These are phyloP conservation scores for Cyclostephanos tholiformis DNA, from an alignment of 108 stramenopile species.

Conservation along the genomic window DNA sequence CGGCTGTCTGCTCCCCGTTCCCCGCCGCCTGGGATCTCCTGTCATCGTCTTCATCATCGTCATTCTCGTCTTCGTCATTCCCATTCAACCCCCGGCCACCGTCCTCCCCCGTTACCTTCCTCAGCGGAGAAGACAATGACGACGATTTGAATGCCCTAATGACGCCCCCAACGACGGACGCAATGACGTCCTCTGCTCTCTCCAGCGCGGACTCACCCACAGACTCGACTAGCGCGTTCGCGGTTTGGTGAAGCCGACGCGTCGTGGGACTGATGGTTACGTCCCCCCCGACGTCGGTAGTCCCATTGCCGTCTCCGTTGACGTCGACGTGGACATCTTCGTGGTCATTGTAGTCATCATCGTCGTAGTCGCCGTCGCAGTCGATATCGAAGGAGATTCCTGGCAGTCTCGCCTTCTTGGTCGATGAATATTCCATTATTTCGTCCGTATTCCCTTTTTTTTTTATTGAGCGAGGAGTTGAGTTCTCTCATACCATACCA, in stretches of 20 bases:
- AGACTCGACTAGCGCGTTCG: background rate
- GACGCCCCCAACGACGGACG: background rate
- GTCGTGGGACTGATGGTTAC: slow-evolving; percentile 1
- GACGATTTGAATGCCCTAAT: background rate
- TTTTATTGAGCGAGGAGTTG: too few relatives aligned
- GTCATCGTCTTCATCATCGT: background rate
- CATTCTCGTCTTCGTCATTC: background rate
- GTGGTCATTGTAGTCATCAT: background rate
- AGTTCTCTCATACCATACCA: too few relatives aligned
- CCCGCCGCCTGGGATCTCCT: background rate
- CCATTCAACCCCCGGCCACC: background rate
- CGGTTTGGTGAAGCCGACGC: background rate
- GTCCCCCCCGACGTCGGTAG: background rate
- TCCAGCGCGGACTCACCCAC: background rate
- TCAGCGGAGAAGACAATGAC: background rate
- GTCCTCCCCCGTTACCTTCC: background rate
- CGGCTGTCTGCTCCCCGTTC: slow-evolving; percentile 11
- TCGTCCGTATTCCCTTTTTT: background rate
- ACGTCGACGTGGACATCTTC: background rate
- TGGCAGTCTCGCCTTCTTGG: background rate
- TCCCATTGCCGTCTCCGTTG: background rate
- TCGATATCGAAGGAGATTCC: slow-evolving; percentile 7
- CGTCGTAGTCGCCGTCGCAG: background rate
- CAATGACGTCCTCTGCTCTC: background rate
- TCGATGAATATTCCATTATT: slow-evolving; percentile 11